Evolutionary conservation across 306 rosid species (phyloP), one percentile per base, ranked within the genome.

Genomic region (Albizia julibrissin): DNA sequence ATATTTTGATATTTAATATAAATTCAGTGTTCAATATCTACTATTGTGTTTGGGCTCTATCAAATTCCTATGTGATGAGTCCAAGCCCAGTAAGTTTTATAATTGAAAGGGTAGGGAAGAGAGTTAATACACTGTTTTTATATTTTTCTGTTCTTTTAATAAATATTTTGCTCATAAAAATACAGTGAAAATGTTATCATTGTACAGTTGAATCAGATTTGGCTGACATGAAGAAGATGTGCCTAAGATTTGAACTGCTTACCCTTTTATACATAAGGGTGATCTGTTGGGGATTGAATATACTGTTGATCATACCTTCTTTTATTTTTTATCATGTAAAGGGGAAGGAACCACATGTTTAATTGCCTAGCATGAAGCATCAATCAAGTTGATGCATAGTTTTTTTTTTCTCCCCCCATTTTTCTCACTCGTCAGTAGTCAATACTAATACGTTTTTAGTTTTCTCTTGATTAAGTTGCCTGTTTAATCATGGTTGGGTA

Each of bases 391-490:
- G 62, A 22, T 78, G 31, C 34, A 31, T 47, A 37, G 24, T 11
- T 31, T 62, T 49, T 75, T 72, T 39, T 47, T 9, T n/a, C n/a
- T n/a, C n/a, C n/a, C n/a, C 49, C 39, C 47, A 64, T 75, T 46
- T 56, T 68, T 67, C 54, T 44, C 49, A 19, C 44, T 68, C 8
- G 15, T 39, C 66, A 72, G 37, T 66, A 21, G 77, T 62, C 58
- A 52, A 50, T 66, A 56, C 18, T 78, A 6, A 58, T 58, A 68
- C 3, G 9, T 75, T n/a, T 62, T 71, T 14, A 78, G 67, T 22
- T 76, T 71, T 7, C 58, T 72, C 61, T 85, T 79, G 86, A 50
- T 65, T 64, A 56, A 69, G 78, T 18, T 56, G 81, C 59, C 44
- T 78, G 46, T 65, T 69, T 81, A 65, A 58, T 79, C 75, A 70